Evolutionary conservation across 768 basidiomycete species (phyloP).

Genomic region (Collybiopsis confluens): DNA sequence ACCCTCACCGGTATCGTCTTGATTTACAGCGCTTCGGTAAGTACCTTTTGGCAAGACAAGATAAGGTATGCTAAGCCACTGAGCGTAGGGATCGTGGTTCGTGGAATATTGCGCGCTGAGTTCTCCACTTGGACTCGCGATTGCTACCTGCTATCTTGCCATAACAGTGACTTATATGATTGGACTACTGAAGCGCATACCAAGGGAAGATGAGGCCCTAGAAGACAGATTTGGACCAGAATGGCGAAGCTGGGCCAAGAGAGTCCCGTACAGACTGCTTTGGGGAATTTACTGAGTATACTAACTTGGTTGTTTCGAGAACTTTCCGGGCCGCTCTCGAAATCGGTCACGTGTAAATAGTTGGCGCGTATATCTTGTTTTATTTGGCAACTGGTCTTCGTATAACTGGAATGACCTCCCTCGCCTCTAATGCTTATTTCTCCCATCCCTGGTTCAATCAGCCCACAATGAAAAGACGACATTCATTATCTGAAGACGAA

Average conservation of each 20-base stretch:
- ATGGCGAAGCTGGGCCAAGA: conserved; percentile 39
- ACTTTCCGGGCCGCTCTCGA: neutral
- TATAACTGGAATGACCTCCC: neutral
- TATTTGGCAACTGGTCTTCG: neutral
- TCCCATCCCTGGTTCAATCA: conserved; percentile 43
- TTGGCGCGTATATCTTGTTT: neutral
- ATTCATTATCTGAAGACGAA: conserved; percentile 19
- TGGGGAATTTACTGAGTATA: conserved; percentile 38
- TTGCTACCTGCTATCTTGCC: conserved; percentile 20
- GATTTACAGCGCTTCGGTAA: neutral
- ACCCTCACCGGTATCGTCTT: conserved; percentile 31
- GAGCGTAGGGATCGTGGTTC: conserved; percentile 42
- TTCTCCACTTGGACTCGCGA: conserved; percentile 25
- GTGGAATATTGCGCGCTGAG: conserved; percentile 21
- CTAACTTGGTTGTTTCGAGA: neutral
- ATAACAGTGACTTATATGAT: conserved; percentile 27
- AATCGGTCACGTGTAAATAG: neutral
- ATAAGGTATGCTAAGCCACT: neutral
- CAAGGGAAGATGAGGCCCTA: conserved; percentile 42
- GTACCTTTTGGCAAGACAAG: conserved; percentile 1
- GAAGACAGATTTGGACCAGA: conserved; percentile 34
- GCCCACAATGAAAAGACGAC: conserved; percentile 37
- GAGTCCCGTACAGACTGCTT: conserved; percentile 44
- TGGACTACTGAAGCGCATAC: conserved; percentile 36
- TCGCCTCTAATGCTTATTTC: conserved; percentile 19